phyloP scores from a whole-genome alignment of 352 stramenopile genomes.

The Pythium monospermum region DNA sequence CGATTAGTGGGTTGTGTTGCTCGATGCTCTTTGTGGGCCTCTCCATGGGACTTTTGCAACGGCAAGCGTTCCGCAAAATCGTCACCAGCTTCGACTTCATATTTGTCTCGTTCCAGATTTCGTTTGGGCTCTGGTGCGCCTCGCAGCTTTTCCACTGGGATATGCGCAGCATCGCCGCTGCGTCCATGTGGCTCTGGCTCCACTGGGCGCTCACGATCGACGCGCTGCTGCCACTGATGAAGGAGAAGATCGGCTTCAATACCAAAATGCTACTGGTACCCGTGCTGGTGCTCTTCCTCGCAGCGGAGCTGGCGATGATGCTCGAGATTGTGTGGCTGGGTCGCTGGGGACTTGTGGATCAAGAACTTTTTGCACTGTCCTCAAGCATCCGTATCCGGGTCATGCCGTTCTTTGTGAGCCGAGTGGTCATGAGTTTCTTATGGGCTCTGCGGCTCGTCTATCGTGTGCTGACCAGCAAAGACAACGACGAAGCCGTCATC shows the following conservation, averaged over 20 bases:
- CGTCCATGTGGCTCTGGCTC: conserved; percentile 20
- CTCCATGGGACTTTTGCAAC: conserved; percentile 6
- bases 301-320: background rate
- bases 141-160: conserved; percentile 16
- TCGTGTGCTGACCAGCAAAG: no score
- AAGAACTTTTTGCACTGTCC: no score
- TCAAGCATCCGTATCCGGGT: no score
- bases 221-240: conserved; percentile 9
- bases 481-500: no score
- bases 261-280: conserved; percentile 5
- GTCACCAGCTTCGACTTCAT: conserved; percentile 15
- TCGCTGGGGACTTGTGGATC: no score
- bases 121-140: conserved; percentile 3
- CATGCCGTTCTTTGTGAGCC: no score
- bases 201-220: conserved; percentile 21
- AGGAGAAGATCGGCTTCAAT: conserved; percentile 11
- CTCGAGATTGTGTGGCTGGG: no score
- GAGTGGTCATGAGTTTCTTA: no score
- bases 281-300: conserved; percentile 1
- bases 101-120: conserved; percentile 16
- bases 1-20: background rate
- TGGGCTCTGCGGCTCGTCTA: no score
- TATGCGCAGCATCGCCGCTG: conserved; percentile 2
- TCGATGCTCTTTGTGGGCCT: conserved; percentile 13
- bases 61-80: background rate